Evolutionary conservation across 441 rosid species (phyloP).

Genomic region (Viola pubescens): DNA sequence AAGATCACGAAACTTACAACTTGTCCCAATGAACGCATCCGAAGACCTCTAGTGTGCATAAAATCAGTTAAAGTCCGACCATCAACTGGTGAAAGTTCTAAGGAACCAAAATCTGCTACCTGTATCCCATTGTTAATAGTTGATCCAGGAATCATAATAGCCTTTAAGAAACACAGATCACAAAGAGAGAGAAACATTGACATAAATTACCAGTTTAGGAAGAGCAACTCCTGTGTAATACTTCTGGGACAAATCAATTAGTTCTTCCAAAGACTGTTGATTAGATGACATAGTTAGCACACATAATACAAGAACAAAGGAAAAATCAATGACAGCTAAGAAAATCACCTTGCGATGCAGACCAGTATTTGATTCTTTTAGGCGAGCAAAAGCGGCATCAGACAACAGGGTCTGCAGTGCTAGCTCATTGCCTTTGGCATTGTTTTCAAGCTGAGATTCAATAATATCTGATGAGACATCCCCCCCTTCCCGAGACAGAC

Average conservation of each 20-base stretch:
- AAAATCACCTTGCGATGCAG: constrained; percentile 49
- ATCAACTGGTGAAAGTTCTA: constrained; percentile 68
- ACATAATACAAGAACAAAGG: constrained; percentile 12
- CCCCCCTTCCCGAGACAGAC: constrained; percentile 35
- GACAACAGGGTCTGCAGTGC: constrained; percentile 39
- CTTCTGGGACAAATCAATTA: constrained; percentile 40
- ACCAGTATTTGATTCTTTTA: constrained; percentile 44
- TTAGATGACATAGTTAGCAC: constrained; percentile 21
- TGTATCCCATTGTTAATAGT: constrained; percentile 28
- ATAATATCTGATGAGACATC: constrained; percentile 29
- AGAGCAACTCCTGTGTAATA: constrained; percentile 56
- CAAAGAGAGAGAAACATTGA: constrained; percentile 13
- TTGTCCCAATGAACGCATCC: constrained; percentile 47
- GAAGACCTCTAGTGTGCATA: constrained; percentile 69
- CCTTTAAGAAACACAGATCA: constrained; percentile 14
- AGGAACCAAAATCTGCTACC: constrained; percentile 68
- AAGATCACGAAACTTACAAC: constrained; percentile 34
- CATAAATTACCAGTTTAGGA: constrained; percentile 50
- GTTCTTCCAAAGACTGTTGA: constrained; percentile 46
- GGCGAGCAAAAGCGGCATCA: constrained; percentile 38
- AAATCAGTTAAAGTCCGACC: constrained; percentile 64
- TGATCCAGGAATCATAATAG: constrained; percentile 15
- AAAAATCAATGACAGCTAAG: constrained; percentile 13
- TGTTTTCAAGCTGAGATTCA: constrained; percentile 37
- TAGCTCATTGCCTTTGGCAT: constrained; percentile 24